Base-by-base conservation (phyloP, 345 rosid genomes). In the Adansonia digitata region DNA sequence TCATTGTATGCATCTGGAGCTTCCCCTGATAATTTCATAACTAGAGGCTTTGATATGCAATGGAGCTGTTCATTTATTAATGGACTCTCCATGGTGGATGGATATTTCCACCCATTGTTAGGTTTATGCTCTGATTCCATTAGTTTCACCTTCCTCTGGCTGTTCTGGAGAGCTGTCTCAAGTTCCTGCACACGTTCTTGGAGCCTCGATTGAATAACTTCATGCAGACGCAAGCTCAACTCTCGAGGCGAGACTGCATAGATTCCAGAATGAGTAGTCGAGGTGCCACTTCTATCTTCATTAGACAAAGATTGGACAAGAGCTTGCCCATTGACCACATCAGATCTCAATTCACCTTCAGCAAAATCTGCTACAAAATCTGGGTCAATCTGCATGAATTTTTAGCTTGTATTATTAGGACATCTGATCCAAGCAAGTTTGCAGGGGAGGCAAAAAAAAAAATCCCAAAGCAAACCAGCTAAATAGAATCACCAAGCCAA, bases 1-100 rank as follows among this genome's bases (percentile, higher is more conserved):
- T 91, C 97, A 24, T 86, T 85, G 85, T 88, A 88, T 7, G 95
- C 92, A 75, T 86, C 89, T 37, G 90, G 87, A 75, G 96, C 95
- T 80, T 91, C 93, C 39, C 97, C 93, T 26, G 88, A 79, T 75
- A 92, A 75, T 77, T 86, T 89, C 91, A 89, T 83, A 56, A 92
- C 90, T 37, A 90, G 78, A 9, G 95, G 96, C 71, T 87, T 81
- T 42, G 75, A 71, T 61, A n/a, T 57, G 13, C 75, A 67, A 61
- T 72, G 34, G 39, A 15, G 39, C 42, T 84, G 86, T 64, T 81
- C 82, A 74, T 75, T 77, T 52, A 46, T 61, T 75, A 8, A 60
- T 27, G 80, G 84, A 77, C 77, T 80, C 59, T 77, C 84, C 62
- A 75, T 79, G 0, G 61, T 62, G 0, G 77, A 35, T 10, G 77